Conservation (phyloP, 2,329 filamentous ascomycete species). For the Cercospora brassicicola region DNA sequence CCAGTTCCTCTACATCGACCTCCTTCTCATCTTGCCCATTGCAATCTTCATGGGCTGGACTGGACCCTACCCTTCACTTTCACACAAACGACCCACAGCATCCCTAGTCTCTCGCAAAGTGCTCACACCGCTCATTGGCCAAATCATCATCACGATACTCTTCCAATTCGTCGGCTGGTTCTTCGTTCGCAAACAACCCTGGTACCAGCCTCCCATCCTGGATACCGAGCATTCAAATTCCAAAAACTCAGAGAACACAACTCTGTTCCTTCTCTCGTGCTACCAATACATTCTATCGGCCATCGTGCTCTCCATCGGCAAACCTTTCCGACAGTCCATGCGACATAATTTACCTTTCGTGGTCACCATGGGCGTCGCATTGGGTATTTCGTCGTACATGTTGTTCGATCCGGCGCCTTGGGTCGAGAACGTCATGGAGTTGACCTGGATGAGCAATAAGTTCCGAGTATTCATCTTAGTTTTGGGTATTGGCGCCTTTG, state of each 20-base stretch:
- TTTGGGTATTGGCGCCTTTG: slow-evolving; percentile 69
- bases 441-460: slow-evolving; percentile 70
- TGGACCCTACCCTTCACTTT: slow-evolving; percentile 74
- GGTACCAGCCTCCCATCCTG: slow-evolving; percentile 80
- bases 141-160: slow-evolving; percentile 77
- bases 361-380: slow-evolving; percentile 67
- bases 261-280: slow-evolving; percentile 83
- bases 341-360: slow-evolving; percentile 82
- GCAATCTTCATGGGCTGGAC: slow-evolving; percentile 99
- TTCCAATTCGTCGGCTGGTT: slow-evolving; percentile 74
- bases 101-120: slow-evolving; percentile 92
- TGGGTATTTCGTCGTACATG: slow-evolving; percentile 75
- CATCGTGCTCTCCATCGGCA: slow-evolving; percentile 85
- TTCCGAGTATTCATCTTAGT: slow-evolving; percentile 73
- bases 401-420: slow-evolving; percentile 70
- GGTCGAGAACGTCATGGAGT: slow-evolving; percentile 75
- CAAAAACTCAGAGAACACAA: slow-evolving; percentile 89
- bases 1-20: slow-evolving; percentile 95
- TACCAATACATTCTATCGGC: slow-evolving; percentile 94
- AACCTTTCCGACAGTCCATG: slow-evolving; percentile 81
- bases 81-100: slow-evolving; percentile 83
- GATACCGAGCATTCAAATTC: slow-evolving; percentile 79
- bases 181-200: slow-evolving; percentile 73
- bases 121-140: slow-evolving; percentile 80
- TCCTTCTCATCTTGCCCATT: slow-evolving; percentile 88